A percentile compares a stretch with the other conserved stretches of the same genome.
phyloP scores from a whole-genome alignment of 1,284 basidiomycete species.

The Takashimella koratensis region DNA sequence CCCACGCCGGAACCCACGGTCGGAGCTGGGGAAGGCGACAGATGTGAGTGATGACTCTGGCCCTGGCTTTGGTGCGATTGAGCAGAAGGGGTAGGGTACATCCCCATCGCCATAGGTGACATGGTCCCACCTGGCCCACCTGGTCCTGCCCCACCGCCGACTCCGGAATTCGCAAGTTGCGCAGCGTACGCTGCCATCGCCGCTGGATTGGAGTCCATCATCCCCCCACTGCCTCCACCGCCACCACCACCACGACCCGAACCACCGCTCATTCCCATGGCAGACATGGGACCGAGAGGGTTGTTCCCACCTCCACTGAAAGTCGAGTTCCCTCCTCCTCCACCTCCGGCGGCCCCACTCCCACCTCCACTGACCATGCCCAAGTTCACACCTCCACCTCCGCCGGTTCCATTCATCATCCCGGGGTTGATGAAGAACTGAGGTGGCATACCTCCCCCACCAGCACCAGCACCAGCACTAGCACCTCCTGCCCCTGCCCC shows the following conservation, averaged over 20 bases:
- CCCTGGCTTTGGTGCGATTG: neutral
- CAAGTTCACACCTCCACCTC: neutral
- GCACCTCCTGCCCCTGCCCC: neutral
- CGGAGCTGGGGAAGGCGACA: neutral
- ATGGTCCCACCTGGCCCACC: neutral
- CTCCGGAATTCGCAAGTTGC: too few species aligned
- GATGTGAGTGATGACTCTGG: neutral
- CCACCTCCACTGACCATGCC: neutral
- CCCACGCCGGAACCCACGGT: neutral
- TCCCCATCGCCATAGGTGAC: neutral
- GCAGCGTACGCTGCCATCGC: too few species aligned
- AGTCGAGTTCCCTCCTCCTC: neutral
- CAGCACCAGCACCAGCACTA: neutral
- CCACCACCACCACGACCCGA: neutral
- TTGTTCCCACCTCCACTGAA: neutral
- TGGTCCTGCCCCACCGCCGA: too few species aligned
- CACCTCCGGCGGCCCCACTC: neutral
- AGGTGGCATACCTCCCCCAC: neutral
- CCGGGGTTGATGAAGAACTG: neutral
- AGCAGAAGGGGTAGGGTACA: neutral
- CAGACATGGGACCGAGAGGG: neutral
- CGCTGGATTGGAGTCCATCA: too few species aligned
- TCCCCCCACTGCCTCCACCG: neutral
- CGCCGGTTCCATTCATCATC: neutral
- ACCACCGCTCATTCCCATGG: neutral